Evolutionary conservation across 1,139 yeast genomes (phyloP).

Genomic region (Lodderomyces metapsilosis): DNA sequence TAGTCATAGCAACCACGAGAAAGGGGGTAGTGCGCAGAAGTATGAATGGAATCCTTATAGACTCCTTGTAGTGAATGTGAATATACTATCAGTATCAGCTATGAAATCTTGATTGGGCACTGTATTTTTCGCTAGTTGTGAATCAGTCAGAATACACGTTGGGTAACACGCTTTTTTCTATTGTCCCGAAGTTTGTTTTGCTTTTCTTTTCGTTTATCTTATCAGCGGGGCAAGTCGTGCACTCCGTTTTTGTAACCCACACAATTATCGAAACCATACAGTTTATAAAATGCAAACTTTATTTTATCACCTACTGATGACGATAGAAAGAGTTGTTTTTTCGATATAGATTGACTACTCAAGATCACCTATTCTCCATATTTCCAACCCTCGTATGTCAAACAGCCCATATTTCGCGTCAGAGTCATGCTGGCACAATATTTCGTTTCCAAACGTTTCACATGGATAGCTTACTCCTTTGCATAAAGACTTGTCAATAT

Average conservation of each 20-base stretch:
- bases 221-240: conserved; percentile 1
- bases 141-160: no score
- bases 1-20: neutral
- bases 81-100: no score
- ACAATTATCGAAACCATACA: neutral
- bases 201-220: conserved; percentile 1
- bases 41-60: neutral
- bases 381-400: conserved; percentile 72
- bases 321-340: no score
- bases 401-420: conserved; percentile 55
- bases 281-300: no score
- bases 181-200: neutral
- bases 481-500: conserved; percentile 74
- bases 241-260: neutral
- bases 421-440: conserved; percentile 39
- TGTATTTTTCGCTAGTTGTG: no score
- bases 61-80: no score
- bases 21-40: neutral
- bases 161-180: neutral
- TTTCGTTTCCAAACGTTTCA: conserved; percentile 88
- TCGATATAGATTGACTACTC: conserved; percentile 8
- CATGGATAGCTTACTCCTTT: conserved; percentile 78
- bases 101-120: no score
- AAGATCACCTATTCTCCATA: conserved; percentile 69
- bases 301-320: no score